Base-by-base conservation (phyloP, 129 eudicot species). In the Flaveria robusta region DNA sequence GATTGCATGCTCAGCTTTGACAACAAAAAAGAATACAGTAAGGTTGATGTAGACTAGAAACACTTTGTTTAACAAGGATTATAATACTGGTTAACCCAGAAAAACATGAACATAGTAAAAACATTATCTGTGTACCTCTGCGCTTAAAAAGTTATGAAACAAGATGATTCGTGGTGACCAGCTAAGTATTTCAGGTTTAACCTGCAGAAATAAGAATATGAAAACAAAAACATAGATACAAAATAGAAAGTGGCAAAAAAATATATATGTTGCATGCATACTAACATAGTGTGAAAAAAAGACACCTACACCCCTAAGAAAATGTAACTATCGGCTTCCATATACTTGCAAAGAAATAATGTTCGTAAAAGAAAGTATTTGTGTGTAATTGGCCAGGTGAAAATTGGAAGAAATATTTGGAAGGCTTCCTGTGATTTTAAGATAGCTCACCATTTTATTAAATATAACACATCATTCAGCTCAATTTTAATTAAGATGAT, bases 131-230 rank as follows among this genome's bases (percentile, higher is more conserved):
- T 77, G 72, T 90, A 93, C 98, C 98, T 87, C 97, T 47, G 60
- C 7, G 46, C 98, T 93, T 79, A 93, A 87, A 71, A 92, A 92
- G 77, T 90, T 90, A 68, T 87, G 98, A 42, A 88, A 83, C 73
- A 90, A 71, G 47, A 89, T 88, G 73, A 92, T 92, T 50, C 98
- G 81, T 16, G 98, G 98, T 24, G 91, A 77, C 98, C 98, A 92
- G 86, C 96, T 92, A 71, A 92, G 42, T 51, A 92, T 78, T 79
- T 92, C 98, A 72, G 98, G 98, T 75, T 92, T 92, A 42, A 92
- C 92, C 98, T 93, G 82, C 80, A 89, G 27, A 51, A 73, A 56
- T 15, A 68, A 18, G 9, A 66, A 76, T 14, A 74, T 31, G 37
- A 15, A 66, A 54, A 55, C 5, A n/a, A 52, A 26, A 45, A 27